Evolutionary conservation across 78 protist genomes (phyloP).

Genomic region (Isochrysis galbana): DNA sequence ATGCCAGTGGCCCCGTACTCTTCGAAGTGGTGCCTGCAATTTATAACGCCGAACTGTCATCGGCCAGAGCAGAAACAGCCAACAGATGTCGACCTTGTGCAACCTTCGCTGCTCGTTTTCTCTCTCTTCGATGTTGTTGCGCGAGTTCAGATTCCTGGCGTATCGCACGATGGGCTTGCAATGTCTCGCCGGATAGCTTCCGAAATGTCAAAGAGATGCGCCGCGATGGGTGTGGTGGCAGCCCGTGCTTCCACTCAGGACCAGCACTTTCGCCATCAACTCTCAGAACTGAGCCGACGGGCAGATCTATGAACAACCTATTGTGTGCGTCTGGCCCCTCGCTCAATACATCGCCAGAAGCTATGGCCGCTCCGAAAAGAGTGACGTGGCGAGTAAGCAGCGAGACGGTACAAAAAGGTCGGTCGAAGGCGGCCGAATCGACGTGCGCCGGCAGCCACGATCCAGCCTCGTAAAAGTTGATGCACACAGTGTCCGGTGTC

Average conservation of each 20-base stretch:
- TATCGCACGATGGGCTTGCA: neutral
- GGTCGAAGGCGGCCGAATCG: conserved; percentile 27
- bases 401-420: conserved; percentile 20
- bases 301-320: neutral
- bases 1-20: too few species aligned
- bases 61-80: too few species aligned
- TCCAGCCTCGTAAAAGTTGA: conserved; percentile 24
- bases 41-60: too few species aligned
- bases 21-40: too few species aligned
- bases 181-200: neutral
- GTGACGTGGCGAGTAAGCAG: neutral
- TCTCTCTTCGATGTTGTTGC: neutral
- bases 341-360: neutral
- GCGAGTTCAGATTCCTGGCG: neutral
- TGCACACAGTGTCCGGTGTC: neutral
- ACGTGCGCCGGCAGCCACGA: conserved; percentile 31
- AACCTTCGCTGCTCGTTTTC: neutral
- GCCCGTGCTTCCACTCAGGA: neutral
- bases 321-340: neutral
- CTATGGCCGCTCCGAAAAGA: neutral
- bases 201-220: neutral
- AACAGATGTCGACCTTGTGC: too few species aligned
- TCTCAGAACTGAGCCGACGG: neutral
- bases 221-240: neutral
- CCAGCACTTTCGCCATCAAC: neutral